These are phyloP conservation scores for Colletotrichum sp. DNA, from an alignment of 2,329 filamentous ascomycete species.

Conservation along the genomic window DNA sequence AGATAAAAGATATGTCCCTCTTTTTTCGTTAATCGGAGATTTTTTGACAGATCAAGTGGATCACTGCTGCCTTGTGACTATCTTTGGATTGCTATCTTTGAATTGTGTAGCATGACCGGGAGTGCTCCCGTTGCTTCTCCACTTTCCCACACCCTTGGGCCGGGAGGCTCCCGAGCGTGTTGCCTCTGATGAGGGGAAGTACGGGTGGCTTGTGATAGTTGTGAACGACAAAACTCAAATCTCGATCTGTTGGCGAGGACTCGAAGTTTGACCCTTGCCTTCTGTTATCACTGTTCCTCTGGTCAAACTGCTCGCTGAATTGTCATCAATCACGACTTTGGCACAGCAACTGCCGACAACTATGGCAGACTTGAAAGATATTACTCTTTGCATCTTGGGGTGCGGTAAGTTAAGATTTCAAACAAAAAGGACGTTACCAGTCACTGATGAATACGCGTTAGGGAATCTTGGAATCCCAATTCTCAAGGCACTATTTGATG, in stretches of 20 bases:
- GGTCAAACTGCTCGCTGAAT: rapidly evolving
- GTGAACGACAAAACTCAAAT: background rate
- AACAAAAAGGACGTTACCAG: rapidly evolving
- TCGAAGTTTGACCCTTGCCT: background rate
- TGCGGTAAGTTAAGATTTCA: slow-evolving; percentile 8
- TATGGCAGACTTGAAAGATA: background rate
- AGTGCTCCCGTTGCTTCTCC: background rate
- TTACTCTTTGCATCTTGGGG: slow-evolving; percentile 19
- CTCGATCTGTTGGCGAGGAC: background rate
- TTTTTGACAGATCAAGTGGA: background rate
- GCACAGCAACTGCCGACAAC: background rate
- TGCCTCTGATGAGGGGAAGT: slow-evolving; percentile 6
- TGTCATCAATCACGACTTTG: background rate
- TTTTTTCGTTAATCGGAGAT: background rate
- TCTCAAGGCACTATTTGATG: slow-evolving; percentile 25
- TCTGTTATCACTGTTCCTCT: background rate
- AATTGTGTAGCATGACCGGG: background rate
- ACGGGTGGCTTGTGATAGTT: background rate
- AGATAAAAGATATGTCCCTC: background rate
- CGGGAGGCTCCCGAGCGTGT: background rate
- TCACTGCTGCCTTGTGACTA: background rate
- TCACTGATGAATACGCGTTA: background rate
- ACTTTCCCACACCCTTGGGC: background rate
- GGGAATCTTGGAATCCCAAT: slow-evolving; percentile 36
- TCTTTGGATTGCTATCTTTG: background rate